Evolutionary conservation across 2,329 filamentous ascomycete species (phyloP), one percentile per base, ranked within the genome.

Genomic region (Penicillium sp.): DNA sequence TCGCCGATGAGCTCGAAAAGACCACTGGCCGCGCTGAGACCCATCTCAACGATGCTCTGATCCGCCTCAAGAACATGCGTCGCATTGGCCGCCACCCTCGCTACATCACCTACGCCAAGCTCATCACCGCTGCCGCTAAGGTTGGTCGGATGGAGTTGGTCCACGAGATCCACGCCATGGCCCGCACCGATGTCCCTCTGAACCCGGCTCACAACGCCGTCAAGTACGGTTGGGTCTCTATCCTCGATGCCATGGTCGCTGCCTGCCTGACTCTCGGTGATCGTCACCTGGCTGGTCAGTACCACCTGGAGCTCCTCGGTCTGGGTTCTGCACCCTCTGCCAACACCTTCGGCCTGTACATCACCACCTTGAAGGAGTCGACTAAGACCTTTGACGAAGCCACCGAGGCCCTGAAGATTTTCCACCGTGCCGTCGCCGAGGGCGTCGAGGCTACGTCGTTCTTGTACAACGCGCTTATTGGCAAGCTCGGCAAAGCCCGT

Each of bases 361-460:
- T 99, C 80, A 98, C 96, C n/a, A 98, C 94, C 1, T 84, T 99
- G 64, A 97, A 98, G 82, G 94, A 97, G 75, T 96, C 92, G 0
- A 92, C 92, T 68, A 97, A 96, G 86, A 98, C 93, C 0, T 98
- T 97, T 68, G 95, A 99, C 73, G 95, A 99, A 78, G 95, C 95
- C 12, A 93, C 93, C 9, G 95, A 98, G 78, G 95, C 95, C 59
- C 90, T 98, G 74, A 96, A 96, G 81, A 97, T 99, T 78, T 99
- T 99, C 84, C 89, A 95, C 73, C 91, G 93, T 60, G 93, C 95
- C 61, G 93, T 96, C 82, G 83, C 90, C 13, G 95, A 99, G 80
- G 93, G 94, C 62, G 95, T 99, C 15, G 92, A 97, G 79, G 93
- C 95, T 22, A 96, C 91, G 53, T 97, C 94, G 0, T 99, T 99